A percentile compares a stretch with the other conserved stretches of the same genome.
Conservation (phyloP, 805 yeast species). For the Teunomyces lycoperdinae region DNA sequence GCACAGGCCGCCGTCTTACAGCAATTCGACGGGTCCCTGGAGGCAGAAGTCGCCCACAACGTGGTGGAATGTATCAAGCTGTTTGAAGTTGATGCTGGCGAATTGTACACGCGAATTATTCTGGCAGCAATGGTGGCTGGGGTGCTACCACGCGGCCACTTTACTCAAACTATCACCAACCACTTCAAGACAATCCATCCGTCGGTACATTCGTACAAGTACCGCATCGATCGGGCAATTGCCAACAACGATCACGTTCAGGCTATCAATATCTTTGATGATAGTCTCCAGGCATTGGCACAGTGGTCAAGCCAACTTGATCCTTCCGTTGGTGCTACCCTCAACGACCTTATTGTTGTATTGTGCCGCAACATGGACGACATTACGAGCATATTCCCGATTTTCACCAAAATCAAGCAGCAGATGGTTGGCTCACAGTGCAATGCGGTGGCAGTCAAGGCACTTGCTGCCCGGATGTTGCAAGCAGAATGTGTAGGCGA, state of each 20-base stretch:
- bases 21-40: constrained; percentile 2
- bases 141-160: constrained; percentile 19
- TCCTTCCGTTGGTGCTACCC: constrained; percentile 39
- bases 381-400: constrained; percentile 25
- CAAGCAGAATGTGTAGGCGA: constrained; percentile 39
- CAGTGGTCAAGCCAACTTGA: constrained; percentile 25
- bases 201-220: constrained; percentile 23
- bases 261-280: constrained; percentile 30
- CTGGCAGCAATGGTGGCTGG: constrained; percentile 15
- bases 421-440: constrained; percentile 29
- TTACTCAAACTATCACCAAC: constrained; percentile 13
- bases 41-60: neutral
- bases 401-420: constrained; percentile 34
- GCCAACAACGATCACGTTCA: constrained; percentile 11
- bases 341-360: constrained; percentile 44
- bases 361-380: constrained; percentile 27
- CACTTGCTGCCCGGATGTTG: constrained; percentile 27
- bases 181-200: constrained; percentile 10
- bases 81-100: constrained; percentile 10
- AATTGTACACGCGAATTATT: constrained; percentile 15
- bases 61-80: neutral
- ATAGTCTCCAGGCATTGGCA: constrained; percentile 21
- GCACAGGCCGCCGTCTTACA: constrained; percentile 16
- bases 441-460: constrained; percentile 28
- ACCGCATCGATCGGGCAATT: constrained; percentile 28